Evolutionary conservation across 495 filamentous ascomycete genomes (phyloP).

Genomic region (Aspergillus olivimuriae): DNA sequence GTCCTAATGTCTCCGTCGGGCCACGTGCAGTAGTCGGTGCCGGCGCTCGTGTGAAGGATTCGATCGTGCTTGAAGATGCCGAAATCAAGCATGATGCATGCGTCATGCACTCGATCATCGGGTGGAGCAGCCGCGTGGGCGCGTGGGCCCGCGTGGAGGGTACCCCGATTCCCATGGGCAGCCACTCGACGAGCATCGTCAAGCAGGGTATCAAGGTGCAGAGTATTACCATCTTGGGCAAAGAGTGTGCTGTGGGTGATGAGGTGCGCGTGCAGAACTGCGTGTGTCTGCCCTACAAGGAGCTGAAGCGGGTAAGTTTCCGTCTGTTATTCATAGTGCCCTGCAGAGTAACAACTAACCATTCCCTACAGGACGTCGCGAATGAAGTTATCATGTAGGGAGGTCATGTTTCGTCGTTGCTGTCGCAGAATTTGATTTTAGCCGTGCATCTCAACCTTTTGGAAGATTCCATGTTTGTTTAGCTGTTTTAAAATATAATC

Average conservation of each 20-base stretch:
- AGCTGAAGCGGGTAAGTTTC: conserved; percentile 85
- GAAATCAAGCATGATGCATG: conserved; percentile 98
- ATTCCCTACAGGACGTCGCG: conserved; percentile 62
- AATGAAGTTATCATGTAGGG: conserved; percentile 96
- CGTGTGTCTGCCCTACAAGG: conserved; percentile 96
- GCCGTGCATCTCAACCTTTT: neutral
- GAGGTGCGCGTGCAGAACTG: conserved; percentile 98
- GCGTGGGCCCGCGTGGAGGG: conserved; percentile 98
- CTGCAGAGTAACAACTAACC: conserved; percentile 19
- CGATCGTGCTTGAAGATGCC: conserved; percentile 88
- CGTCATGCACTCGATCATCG: conserved; percentile 92
- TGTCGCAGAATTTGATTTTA: neutral
- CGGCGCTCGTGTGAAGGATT: conserved; percentile 89
- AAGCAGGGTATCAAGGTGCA: conserved; percentile 99
- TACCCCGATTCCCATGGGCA: conserved; percentile 80
- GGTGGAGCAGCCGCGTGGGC: conserved; percentile 92
- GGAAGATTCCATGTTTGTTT: too few species aligned
- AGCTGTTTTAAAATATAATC: too few species aligned
- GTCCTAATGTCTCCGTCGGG: conserved; percentile 93
- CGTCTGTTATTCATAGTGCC: neutral
- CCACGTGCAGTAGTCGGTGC: conserved; percentile 78
- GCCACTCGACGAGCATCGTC: conserved; percentile 88
- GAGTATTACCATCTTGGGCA: conserved; percentile 95
- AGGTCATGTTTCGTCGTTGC: neutral
- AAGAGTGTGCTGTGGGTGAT: conserved; percentile 91